phyloP scores from a whole-genome alignment of 352 stramenopile species.

The Pythium aphanidermatum region DNA sequence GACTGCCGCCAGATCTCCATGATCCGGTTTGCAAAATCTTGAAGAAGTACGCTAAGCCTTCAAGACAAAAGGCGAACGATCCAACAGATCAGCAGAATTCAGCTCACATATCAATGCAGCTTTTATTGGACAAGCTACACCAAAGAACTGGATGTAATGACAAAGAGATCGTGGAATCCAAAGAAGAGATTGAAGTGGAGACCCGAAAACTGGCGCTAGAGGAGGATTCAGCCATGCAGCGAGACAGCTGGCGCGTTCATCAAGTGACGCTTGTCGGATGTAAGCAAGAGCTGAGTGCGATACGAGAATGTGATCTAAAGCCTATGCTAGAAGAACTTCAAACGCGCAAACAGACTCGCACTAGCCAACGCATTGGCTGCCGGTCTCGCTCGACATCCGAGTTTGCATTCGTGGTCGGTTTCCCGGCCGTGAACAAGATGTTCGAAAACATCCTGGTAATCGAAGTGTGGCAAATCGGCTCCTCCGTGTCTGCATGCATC shows the following conservation, averaged over 20 bases:
- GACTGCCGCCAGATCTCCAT: slow-evolving; percentile 21
- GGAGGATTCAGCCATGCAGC: background rate
- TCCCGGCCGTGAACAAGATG: slow-evolving; percentile 1
- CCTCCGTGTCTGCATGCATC: background rate
- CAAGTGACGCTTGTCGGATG: slow-evolving; percentile 4
- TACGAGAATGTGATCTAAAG: too few relatives aligned
- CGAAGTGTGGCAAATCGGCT: background rate
- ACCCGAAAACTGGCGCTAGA: too few relatives aligned
- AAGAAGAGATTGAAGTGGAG: too few relatives aligned
- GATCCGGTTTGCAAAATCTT: slow-evolving; percentile 20
- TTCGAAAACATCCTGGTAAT: slow-evolving; percentile 10
- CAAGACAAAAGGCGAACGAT: background rate
- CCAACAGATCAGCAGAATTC: background rate
- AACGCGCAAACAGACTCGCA: too few relatives aligned
- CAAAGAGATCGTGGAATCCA: too few relatives aligned
- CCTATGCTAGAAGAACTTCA: too few relatives aligned
- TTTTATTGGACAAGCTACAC: too few relatives aligned
- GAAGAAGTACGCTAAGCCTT: slow-evolving; percentile 17
- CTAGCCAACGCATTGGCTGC: slow-evolving; percentile 9
- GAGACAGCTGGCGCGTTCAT: background rate
- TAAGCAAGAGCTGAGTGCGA: too few relatives aligned
- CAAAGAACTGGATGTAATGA: too few relatives aligned
- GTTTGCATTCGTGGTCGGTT: slow-evolving; percentile 3
- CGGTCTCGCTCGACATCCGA: background rate
- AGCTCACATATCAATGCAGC: too few relatives aligned